Evolutionary conservation across 1,139 yeast genomes (phyloP).

Genomic region (Suhomyces bokatorum): DNA sequence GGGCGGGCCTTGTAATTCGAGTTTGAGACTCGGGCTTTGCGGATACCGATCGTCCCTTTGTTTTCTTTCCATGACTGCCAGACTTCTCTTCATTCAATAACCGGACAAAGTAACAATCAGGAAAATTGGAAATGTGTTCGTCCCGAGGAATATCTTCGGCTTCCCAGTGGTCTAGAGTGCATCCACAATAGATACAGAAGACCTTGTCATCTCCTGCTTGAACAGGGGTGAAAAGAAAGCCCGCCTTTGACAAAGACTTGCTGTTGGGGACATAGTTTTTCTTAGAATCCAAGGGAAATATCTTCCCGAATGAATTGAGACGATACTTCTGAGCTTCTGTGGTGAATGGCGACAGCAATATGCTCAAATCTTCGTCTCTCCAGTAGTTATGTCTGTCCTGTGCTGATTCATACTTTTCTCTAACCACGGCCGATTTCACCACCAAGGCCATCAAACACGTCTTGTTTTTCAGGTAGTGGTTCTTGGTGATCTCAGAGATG

Average conservation of each 20-base stretch:
- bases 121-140: constrained; percentile 50
- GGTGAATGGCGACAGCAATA: constrained; percentile 29
- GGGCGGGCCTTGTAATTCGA: background rate
- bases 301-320: constrained; percentile 48
- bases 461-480: constrained; percentile 45
- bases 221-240: constrained; percentile 52
- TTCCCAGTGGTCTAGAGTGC: constrained; percentile 74
- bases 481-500: constrained; percentile 33
- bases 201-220: constrained; percentile 59
- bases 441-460: constrained; percentile 23
- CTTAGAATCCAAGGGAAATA: constrained; percentile 55
- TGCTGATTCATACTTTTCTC: constrained; percentile 12
- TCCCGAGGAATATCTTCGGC: constrained; percentile 59
- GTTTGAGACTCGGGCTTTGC: background rate
- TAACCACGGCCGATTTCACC: constrained; percentile 26
- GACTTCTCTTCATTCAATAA: constrained; percentile 2
- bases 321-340: constrained; percentile 45
- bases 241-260: constrained; percentile 47
- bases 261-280: constrained; percentile 39
- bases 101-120: constrained; percentile 49
- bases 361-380: constrained; percentile 14
- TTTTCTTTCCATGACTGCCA: background rate
- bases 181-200: constrained; percentile 69
- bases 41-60: background rate
- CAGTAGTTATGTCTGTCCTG: constrained; percentile 13